Evolutionary conservation across 139 green algal species (phyloP).

Genomic region (Yamagishiella unicocca): DNA sequence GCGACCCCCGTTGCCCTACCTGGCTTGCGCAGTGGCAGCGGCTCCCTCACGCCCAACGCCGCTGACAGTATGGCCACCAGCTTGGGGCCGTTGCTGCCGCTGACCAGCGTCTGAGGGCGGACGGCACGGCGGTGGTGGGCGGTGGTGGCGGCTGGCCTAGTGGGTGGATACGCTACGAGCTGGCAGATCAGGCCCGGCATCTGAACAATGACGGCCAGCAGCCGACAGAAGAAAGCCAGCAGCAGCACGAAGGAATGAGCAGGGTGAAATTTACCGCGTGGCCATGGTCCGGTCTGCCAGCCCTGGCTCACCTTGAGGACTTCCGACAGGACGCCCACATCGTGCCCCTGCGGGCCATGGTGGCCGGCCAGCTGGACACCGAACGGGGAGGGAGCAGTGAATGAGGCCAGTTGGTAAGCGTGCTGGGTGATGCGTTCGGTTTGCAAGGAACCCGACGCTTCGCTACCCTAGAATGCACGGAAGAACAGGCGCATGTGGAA

Average conservation of each 20-base stretch:
- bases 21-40: constrained; percentile 48
- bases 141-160: background rate
- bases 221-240: too few species aligned
- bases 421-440: too few species aligned
- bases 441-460: too few species aligned
- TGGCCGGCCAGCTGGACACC: background rate
- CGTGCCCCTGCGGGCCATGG: background rate
- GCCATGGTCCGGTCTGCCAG: background rate
- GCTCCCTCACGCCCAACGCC: constrained; percentile 43
- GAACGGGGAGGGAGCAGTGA: background rate
- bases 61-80: constrained; percentile 52
- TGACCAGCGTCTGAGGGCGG: constrained; percentile 38
- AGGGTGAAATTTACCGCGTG: too few species aligned
- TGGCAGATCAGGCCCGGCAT: too few species aligned
- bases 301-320: constrained; percentile 18
- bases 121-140: background rate
- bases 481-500: too few species aligned
- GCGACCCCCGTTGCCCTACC: constrained; percentile 40
- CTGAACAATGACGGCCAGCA: too few species aligned
- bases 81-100: constrained; percentile 45
- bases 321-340: background rate
- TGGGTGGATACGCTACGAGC: too few species aligned
- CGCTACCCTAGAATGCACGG: too few species aligned
- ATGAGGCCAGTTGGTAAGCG: too few species aligned
- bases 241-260: too few species aligned